Conservation (phyloP, 1,284 basidiomycete genomes). For the Naganishia sp. region DNA sequence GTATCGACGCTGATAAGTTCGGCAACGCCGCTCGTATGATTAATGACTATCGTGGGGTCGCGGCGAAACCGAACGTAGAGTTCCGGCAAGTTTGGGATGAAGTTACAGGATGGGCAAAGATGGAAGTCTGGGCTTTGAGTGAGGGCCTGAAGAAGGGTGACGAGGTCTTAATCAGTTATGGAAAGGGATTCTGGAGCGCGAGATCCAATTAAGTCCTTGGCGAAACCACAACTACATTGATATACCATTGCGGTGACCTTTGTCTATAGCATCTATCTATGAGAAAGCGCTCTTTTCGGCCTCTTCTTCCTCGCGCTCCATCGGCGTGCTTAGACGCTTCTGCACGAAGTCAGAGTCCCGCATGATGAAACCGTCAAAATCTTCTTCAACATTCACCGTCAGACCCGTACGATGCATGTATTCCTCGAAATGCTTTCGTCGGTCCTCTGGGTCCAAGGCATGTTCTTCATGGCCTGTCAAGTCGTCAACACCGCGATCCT, state of each 20-base stretch:
- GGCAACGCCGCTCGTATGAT: conserved; percentile 86
- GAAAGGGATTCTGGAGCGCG: conserved; percentile 83
- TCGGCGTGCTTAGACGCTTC: conserved; percentile 19
- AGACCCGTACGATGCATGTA: conserved; percentile 7
- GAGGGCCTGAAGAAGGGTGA: conserved; percentile 71
- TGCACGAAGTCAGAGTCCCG: background rate
- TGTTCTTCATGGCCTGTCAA: background rate
- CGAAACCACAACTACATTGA: background rate
- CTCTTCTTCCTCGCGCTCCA: conserved; percentile 20
- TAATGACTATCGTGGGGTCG: conserved; percentile 80
- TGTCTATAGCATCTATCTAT: background rate
- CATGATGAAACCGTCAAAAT: conserved; percentile 22
- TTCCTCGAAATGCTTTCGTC: conserved; percentile 8
- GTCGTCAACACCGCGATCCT: background rate
- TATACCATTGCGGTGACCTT: background rate
- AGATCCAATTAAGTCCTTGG: background rate
- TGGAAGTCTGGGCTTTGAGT: conserved; percentile 70
- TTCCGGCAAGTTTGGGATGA: conserved; percentile 60
- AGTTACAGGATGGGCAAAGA: conserved; percentile 66
- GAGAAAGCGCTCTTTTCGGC: too few relatives aligned
- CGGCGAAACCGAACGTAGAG: conserved; percentile 66
- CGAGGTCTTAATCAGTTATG: conserved; percentile 85
- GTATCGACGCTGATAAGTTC: conserved; percentile 67
- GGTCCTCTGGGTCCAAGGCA: conserved; percentile 8
- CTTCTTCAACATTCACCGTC: conserved; percentile 1